These are phyloP conservation scores for Lyophyllum decastes DNA, from an alignment of 768 basidiomycete species.

Conservation along the genomic window DNA sequence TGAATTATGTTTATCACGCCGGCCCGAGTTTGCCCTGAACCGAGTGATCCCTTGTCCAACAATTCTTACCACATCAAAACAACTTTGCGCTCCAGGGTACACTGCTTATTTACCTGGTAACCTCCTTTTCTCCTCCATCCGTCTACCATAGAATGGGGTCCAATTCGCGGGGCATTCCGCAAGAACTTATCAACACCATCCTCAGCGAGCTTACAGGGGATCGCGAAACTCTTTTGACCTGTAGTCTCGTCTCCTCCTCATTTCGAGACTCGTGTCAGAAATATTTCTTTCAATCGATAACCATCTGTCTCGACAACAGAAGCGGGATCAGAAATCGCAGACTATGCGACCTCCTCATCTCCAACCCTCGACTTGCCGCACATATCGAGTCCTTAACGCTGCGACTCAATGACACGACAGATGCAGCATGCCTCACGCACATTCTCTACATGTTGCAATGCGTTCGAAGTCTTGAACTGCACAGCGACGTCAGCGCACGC, in stretches of 20 bases:
- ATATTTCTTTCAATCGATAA: not conserved
- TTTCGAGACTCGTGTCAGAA: not conserved
- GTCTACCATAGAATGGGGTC: not conserved
- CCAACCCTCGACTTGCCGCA: not conserved
- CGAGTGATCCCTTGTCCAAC: too few species aligned
- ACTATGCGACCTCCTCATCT: not conserved
- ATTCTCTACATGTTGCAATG: not conserved
- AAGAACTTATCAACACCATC: not conserved
- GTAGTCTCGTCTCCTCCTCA: not conserved
- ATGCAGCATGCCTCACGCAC: not conserved
- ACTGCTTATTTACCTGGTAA: too few species aligned
- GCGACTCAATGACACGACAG: not conserved
- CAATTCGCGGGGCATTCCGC: not conserved
- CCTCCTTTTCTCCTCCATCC: not conserved
- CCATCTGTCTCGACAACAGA: not conserved
- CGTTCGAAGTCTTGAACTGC: not conserved
- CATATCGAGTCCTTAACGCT: not conserved
- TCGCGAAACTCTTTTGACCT: not conserved
- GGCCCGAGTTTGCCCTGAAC: too few species aligned
- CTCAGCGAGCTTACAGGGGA: not conserved
- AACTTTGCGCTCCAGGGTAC: too few species aligned
- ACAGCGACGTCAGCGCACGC: not conserved
- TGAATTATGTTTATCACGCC: too few species aligned
- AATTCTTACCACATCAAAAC: too few species aligned
- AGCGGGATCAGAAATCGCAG: not conserved